A percentile compares a stretch with the other conserved stretches of the same genome.
Evolutionary conservation across 2,329 filamentous ascomycete species (phyloP).

Genomic region (Fusarium sp.): DNA sequence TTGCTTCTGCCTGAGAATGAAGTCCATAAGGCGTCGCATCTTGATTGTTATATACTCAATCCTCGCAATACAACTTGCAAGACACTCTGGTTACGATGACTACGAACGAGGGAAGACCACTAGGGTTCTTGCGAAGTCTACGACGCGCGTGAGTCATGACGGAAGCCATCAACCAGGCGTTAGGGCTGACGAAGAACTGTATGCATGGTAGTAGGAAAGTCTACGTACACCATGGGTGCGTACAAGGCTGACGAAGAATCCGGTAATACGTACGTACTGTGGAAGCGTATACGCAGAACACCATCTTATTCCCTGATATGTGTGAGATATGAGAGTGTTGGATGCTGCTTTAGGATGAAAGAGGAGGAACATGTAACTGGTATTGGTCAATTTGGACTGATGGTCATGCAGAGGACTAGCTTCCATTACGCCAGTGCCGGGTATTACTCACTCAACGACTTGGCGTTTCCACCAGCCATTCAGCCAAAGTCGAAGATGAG

Average conservation of each 20-base stretch:
- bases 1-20: slow-evolving; percentile 17
- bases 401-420: background rate
- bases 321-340: background rate
- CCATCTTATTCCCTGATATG: background rate
- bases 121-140: slow-evolving; percentile 15
- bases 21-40: slow-evolving; percentile 1
- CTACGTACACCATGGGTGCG: slow-evolving; percentile 8
- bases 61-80: background rate
- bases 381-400: background rate
- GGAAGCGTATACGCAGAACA: slow-evolving; percentile 4
- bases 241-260: slow-evolving; percentile 29
- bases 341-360: background rate
- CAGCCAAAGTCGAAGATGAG: background rate
- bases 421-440: background rate
- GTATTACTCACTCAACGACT: background rate
- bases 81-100: background rate
- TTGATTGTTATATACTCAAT: slow-evolving; percentile 33
- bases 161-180: slow-evolving; percentile 13
- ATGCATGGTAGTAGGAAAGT: background rate
- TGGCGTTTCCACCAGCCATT: background rate
- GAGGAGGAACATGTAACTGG: background rate
- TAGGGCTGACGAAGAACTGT: slow-evolving; percentile 3
- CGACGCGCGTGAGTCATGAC: slow-evolving; percentile 40
- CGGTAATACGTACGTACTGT: background rate
- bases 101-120: background rate